Evolutionary conservation across 2,329 filamentous ascomycete genomes (phyloP).

Genomic region (Cercospora nicotianae): DNA sequence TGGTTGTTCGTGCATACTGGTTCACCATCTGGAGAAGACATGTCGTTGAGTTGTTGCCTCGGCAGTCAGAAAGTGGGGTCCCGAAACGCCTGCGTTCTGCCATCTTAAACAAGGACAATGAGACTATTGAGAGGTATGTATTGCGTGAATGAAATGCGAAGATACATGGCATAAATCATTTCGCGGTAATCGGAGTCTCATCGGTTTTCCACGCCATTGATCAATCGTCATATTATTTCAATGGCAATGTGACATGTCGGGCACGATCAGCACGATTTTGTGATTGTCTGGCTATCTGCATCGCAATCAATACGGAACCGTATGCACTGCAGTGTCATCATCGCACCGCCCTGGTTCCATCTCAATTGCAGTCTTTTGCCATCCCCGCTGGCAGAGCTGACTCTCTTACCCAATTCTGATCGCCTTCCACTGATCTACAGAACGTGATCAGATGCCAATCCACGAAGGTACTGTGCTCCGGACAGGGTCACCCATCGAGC

Average conservation of each 20-base stretch:
- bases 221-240: too few relatives aligned
- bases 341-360: background rate
- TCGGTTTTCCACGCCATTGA: too few relatives aligned
- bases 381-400: background rate
- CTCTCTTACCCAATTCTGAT: background rate
- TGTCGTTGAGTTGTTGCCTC: background rate
- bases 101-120: too few relatives aligned
- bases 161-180: too few relatives aligned
- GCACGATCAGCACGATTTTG: too few relatives aligned
- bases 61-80: conserved; percentile 1
- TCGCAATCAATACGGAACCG: background rate
- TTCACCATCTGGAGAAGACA: background rate
- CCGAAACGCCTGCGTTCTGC: background rate
- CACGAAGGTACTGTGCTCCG: conserved; percentile 21
- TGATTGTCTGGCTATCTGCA: background rate
- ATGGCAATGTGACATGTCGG: too few relatives aligned
- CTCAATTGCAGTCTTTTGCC: background rate
- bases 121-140: too few relatives aligned
- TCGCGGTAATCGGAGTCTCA: too few relatives aligned
- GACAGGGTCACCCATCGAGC: conserved; percentile 21
- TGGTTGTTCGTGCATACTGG: background rate
- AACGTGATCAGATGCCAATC: background rate
- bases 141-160: too few relatives aligned
- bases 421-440: background rate
- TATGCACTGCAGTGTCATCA: too few relatives aligned